These are phyloP conservation scores for Perkinsus marinus DNA, from an alignment of 169 alveolate species.

Conservation along the genomic window DNA sequence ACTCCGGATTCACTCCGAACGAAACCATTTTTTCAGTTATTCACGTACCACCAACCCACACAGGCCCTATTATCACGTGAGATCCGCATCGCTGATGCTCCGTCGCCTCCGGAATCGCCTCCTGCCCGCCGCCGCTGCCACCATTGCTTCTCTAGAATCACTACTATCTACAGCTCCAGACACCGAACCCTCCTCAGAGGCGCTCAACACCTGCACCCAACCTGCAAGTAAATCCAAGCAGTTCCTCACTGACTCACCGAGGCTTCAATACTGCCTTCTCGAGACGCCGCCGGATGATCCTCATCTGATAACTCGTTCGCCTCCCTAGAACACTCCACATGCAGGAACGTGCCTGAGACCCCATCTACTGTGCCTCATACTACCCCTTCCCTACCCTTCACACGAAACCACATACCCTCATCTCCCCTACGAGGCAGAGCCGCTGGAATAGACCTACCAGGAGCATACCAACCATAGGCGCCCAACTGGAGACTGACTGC, in stretches of 20 bases:
- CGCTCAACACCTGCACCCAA: not conserved
- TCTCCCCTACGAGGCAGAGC: not conserved
- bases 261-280: not conserved
- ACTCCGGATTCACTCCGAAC: no score
- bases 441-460: not conserved
- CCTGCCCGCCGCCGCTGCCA: not conserved
- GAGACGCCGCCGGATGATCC: not conserved
- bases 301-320: not conserved
- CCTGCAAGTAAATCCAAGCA: no score
- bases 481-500: no score
- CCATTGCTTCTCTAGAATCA: not conserved
- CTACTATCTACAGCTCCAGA: not conserved
- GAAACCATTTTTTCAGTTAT: no score
- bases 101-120: not conserved
- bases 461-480: not conserved
- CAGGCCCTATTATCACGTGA: no score
- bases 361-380: not conserved
- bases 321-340: not conserved
- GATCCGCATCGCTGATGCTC: not conserved
- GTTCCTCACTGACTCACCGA: no score
- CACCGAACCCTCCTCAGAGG: not conserved
- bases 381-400: not conserved
- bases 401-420: not conserved
- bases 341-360: not conserved
- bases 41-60: no score